Evolutionary conservation across 2,329 filamentous ascomycete genomes (phyloP), one percentile per base, ranked within the genome.

Genomic region (Onygenales sp.): DNA sequence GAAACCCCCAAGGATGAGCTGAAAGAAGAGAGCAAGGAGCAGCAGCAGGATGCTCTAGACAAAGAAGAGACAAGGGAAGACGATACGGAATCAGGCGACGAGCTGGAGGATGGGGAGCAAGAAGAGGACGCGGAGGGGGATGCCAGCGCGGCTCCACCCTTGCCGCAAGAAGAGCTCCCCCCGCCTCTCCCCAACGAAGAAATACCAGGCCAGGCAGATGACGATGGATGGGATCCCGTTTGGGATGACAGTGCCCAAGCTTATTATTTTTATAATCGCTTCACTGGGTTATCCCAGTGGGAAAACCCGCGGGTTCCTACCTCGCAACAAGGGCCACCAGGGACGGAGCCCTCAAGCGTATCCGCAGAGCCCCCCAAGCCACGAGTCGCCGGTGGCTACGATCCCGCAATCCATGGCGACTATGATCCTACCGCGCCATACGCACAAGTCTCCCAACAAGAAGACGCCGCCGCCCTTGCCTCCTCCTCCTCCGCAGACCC

Each of bases 341-440:
- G 47, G 55, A 63, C 57, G 58, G 61, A 61, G 60, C 58, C 62
- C 14, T 62, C 63, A 38, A 63, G 64, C 17, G 61, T 61, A 21
- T 57, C 60, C 35, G 57, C 54, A 57, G 59, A 67, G 57, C 55
- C 60, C 36, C 56, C 64, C 46, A 60, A 61, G 57, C 66, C 66
- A 60, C 60, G 72, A 52, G 80, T 78, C 5, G 58, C 63, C 9
- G 85, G 85, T 55, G 90, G 92, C 57, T 98, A 98, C 74, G 95
- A 97, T 66, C 93, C 93, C 1, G 87, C 89, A 27, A 92, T 98
- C 45, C 93, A 98, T 68, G 93, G 93, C 61, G 87, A 91, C 73
- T 98, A 96, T 75, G 93, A 98, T 64, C 90, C 91, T 3, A 93
- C 85, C 56, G 92, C 93, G n/a, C 87, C 90, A 75, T 98, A 98